Evolutionary conservation across 768 basidiomycete genomes (phyloP).

Genomic region (Serendipita sp.): DNA sequence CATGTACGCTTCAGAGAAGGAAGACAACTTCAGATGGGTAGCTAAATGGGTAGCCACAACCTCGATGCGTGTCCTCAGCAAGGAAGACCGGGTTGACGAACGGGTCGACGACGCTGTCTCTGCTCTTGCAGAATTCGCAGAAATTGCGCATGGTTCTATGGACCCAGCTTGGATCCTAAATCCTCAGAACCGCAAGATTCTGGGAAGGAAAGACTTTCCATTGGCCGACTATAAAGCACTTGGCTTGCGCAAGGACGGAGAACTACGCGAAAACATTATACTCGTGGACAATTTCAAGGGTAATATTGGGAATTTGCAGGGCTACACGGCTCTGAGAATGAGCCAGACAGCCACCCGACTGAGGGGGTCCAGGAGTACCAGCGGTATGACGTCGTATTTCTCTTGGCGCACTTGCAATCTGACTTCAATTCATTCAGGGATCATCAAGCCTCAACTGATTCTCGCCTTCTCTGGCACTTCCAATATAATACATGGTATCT

Average conservation of each 20-base stretch:
- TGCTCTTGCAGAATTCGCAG: constrained; percentile 39
- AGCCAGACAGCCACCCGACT: not conserved
- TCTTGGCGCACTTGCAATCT: no score
- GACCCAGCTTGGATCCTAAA: constrained; percentile 28
- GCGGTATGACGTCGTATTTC: no score
- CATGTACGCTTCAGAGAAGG: constrained; percentile 22
- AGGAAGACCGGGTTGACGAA: constrained; percentile 17
- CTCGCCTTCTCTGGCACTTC: constrained; percentile 38
- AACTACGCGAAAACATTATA: constrained; percentile 21
- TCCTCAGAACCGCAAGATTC: constrained; percentile 8
- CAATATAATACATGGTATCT: constrained; percentile 27
- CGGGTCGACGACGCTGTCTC: constrained; percentile 24
- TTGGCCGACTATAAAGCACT: constrained; percentile 30
- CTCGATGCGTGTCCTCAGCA: constrained; percentile 28
- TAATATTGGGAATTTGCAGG: constrained; percentile 28
- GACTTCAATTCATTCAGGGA: not conserved
- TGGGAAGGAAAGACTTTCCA: constrained; percentile 31
- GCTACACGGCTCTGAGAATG: constrained; percentile 30
- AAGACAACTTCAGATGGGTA: constrained; percentile 41
- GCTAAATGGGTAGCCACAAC: constrained; percentile 31
- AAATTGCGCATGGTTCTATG: constrained; percentile 31
- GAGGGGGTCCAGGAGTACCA: not conserved
- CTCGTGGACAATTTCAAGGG: constrained; percentile 28
- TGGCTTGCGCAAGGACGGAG: not conserved
- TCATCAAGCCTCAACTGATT: constrained; percentile 28